A percentile compares a stretch with the other conserved stretches of the same genome.
These are phyloP conservation scores for Heterobasidion parviporum DNA, from an alignment of 1,284 basidiomycete species.

Conservation along the genomic window DNA sequence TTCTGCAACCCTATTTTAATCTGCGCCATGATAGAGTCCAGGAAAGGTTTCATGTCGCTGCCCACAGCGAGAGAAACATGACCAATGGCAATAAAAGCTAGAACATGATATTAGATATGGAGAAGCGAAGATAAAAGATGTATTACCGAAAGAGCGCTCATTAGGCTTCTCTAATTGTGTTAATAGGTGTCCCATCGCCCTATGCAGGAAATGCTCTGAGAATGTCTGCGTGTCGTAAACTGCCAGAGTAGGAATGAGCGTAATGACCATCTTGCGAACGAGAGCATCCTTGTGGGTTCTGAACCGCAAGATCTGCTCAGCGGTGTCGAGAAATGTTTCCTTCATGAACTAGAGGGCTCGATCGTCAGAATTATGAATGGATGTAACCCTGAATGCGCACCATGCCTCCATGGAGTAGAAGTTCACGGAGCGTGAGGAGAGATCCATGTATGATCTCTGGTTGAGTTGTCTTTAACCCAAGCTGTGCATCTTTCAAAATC, in stretches of 20 bases:
- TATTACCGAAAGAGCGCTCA: constrained; percentile 80
- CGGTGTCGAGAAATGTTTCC: constrained; percentile 82
- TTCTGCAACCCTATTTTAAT: constrained; percentile 86
- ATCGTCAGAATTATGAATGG: neutral
- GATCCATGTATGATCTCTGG: constrained; percentile 91
- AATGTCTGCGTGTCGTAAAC: constrained; percentile 91
- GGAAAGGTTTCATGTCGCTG: constrained; percentile 92
- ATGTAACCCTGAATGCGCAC: constrained; percentile 30
- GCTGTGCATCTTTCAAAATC: constrained; percentile 85
- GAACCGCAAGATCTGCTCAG: constrained; percentile 87
- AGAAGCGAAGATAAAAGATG: neutral
- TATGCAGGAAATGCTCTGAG: constrained; percentile 81
- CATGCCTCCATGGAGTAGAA: constrained; percentile 90
- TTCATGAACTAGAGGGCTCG: constrained; percentile 72
- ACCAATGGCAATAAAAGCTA: constrained; percentile 94
- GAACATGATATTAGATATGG: constrained; percentile 6
- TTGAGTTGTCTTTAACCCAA: constrained; percentile 74
- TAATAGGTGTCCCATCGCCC: constrained; percentile 86
- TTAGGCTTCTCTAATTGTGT: constrained; percentile 84
- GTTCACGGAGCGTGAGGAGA: constrained; percentile 85
- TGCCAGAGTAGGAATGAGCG: constrained; percentile 90
- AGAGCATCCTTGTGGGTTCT: constrained; percentile 82
- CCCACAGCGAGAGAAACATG: constrained; percentile 90
- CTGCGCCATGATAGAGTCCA: constrained; percentile 86
- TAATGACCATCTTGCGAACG: constrained; percentile 89